These are phyloP conservation scores for Extremus antarcticus DNA, from an alignment of 495 filamentous ascomycete species.

Conservation along the genomic window DNA sequence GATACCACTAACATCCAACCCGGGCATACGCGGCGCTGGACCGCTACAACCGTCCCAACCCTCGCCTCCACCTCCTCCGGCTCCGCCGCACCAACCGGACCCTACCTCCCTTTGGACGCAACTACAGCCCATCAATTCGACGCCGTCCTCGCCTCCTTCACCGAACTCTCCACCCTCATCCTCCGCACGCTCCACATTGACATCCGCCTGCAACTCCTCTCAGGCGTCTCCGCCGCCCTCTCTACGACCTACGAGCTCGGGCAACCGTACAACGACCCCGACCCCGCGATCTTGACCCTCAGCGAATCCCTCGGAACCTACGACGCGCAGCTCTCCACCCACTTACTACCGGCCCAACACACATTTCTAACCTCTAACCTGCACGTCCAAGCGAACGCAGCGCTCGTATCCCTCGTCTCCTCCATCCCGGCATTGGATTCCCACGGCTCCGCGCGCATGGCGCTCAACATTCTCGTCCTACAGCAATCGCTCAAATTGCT, in stretches of 20 bases:
- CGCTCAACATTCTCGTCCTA: constrained; percentile 82
- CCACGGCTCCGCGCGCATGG: constrained; percentile 67
- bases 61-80: constrained; percentile 46
- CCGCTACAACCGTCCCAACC: constrained; percentile 39
- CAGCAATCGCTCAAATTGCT: constrained; percentile 94
- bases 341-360: constrained; percentile 50
- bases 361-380: constrained; percentile 65
- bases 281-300: constrained; percentile 62
- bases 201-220: constrained; percentile 69
- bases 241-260: constrained; percentile 51
- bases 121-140: constrained; percentile 84
- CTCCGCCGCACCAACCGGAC: constrained; percentile 15
- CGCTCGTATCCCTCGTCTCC: constrained; percentile 52
- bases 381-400: constrained; percentile 55
- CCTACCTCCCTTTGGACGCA: constrained; percentile 80
- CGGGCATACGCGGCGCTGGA: constrained; percentile 59
- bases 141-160: constrained; percentile 66
- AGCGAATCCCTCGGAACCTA: constrained; percentile 73
- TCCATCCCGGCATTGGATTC: constrained; percentile 60
- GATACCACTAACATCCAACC: constrained; percentile 28
- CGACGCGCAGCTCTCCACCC: constrained; percentile 64
- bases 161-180: constrained; percentile 60
- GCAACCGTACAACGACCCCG: constrained; percentile 66
- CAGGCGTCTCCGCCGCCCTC: constrained; percentile 30
- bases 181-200: constrained; percentile 81